Evolutionary conservation across 306 rosid genomes (phyloP), one percentile per base, ranked within the genome.

Genomic region (Casuarina equisetifolia): DNA sequence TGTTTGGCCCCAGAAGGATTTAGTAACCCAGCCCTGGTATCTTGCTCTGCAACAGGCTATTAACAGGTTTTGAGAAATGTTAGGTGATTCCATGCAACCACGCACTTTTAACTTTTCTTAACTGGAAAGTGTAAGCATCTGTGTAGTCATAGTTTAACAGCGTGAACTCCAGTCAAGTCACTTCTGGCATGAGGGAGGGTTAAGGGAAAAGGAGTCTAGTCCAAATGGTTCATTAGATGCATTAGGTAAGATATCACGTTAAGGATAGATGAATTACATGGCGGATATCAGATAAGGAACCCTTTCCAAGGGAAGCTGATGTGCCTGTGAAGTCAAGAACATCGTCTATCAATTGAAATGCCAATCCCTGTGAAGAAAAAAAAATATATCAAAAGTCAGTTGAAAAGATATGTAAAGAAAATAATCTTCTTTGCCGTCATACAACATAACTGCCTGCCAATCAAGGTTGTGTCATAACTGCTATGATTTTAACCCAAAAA

Each of bases 301-400:
- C 99, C 92, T 95, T 95, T 80, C 97, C 99, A 74, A 91, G 97
- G 36, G 97, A 92, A 57, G 96, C 85, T 35, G 99, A 89, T 25
- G 97, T 89, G 85, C 97, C 96, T 6, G 90, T 92, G 85, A 92
- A 95, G 85, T 95, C 99, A 45, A 95, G 97, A 69, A 92, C 88
- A 70, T 95, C 99, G 52, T 95, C 99, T 51, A 92, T 95, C 85
- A 95, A 85, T 73, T 95, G 99, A 84, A 77, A 92, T 20, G 99
- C 99, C 86, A 95, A 83, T 13, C 99, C 99, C 99, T 95, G 92
- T 40, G 82, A 80, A 77, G 12, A 83, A 43, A 61, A 52, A 77
- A 45, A 71, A 59, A 9, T 51, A 43, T 46, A 44, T 57, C 53
- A 25, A 66, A 40, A 2, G 38, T 72, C 69, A 72, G 62, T 62